Conservation (phyloP, 2,329 filamentous ascomycete species). For the Fusarium lateritium region DNA sequence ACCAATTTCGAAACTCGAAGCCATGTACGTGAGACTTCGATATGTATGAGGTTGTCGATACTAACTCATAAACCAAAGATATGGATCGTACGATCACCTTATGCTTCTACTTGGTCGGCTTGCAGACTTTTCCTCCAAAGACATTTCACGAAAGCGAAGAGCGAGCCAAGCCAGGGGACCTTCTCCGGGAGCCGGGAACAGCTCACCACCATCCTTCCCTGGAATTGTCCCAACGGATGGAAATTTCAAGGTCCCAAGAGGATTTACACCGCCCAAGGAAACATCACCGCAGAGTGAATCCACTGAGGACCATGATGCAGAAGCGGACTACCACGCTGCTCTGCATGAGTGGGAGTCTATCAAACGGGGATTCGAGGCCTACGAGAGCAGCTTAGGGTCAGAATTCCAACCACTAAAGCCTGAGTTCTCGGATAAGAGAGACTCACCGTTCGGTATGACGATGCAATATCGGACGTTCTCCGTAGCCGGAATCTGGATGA, state of each 20-base stretch:
- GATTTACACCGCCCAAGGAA: constrained; percentile 67
- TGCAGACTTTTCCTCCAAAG: constrained; percentile 82
- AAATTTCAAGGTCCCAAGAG: constrained; percentile 65
- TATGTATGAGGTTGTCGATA: too few relatives aligned
- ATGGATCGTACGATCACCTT: constrained; percentile 91
- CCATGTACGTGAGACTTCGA: constrained; percentile 67
- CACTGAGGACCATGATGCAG: constrained; percentile 70
- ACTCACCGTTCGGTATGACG: constrained; percentile 84
- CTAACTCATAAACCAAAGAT: constrained; percentile 65
- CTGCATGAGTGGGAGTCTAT: constrained; percentile 85
- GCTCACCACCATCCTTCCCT: constrained; percentile 63
- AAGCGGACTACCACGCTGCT: constrained; percentile 77
- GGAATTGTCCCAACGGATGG: constrained; percentile 70
- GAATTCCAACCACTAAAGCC: constrained; percentile 82
- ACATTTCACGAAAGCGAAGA: constrained; percentile 83
- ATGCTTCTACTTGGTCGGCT: constrained; percentile 86
- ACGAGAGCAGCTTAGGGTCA: constrained; percentile 76
- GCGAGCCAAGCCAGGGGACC: constrained; percentile 59
- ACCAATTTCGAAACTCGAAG: constrained; percentile 81
- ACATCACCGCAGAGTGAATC: constrained; percentile 60
- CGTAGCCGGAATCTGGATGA: constrained; percentile 90
- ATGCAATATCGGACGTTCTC: constrained; percentile 87
- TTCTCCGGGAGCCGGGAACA: constrained; percentile 46
- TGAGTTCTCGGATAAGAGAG: constrained; percentile 74
- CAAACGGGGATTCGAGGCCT: constrained; percentile 76